Percentiles rank a stretch among this genome's conserved stretches.
Evolutionary conservation across 1,284 basidiomycete genomes (phyloP).

Genomic region (Boletus hoseneyae): DNA sequence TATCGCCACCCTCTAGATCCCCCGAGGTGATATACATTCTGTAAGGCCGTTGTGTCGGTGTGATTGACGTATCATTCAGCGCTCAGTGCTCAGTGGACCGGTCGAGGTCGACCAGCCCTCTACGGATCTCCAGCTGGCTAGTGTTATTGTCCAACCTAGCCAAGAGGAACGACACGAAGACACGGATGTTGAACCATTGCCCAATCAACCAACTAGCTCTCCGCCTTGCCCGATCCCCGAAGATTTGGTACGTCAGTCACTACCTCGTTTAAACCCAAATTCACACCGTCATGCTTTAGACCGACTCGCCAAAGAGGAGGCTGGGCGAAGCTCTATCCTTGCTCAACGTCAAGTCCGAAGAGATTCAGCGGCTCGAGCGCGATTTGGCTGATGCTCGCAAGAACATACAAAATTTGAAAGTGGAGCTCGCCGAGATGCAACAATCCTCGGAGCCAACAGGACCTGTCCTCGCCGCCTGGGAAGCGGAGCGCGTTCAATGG

Average conservation of each 20-base stretch:
- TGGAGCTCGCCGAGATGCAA: slow-evolving; percentile 10
- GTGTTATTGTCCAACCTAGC: slow-evolving; percentile 30
- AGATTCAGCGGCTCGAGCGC: slow-evolving; percentile 33
- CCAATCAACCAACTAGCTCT: slow-evolving; percentile 20
- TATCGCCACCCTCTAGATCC: slow-evolving; percentile 4
- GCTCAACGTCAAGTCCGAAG: slow-evolving; percentile 37
- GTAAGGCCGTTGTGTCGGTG: background rate
- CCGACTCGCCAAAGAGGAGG: slow-evolving; percentile 28
- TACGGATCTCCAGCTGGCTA: slow-evolving; percentile 23
- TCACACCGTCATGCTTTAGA: slow-evolving; percentile 13
- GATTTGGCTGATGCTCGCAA: slow-evolving; percentile 24
- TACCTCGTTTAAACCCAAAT: background rate
- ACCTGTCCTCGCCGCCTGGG: slow-evolving; percentile 18
- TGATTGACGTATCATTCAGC: slow-evolving; percentile 11
- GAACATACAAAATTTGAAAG: slow-evolving; percentile 3
- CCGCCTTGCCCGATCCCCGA: slow-evolving; percentile 14
- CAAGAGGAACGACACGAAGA: slow-evolving; percentile 28
- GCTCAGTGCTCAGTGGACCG: background rate
- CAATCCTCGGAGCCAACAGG: slow-evolving; percentile 18
- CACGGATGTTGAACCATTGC: slow-evolving; percentile 12
- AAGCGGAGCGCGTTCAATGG: slow-evolving; percentile 30
- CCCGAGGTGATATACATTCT: slow-evolving; percentile 13
- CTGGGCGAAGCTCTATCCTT: slow-evolving; percentile 34
- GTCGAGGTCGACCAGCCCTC: slow-evolving; percentile 24
- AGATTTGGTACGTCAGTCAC: slow-evolving; percentile 18